Percentiles rank a stretch among this genome's conserved stretches.
These are phyloP conservation scores for Marasmius tenuissimus DNA, from an alignment of 1,284 basidiomycete genomes.

Conservation along the genomic window DNA sequence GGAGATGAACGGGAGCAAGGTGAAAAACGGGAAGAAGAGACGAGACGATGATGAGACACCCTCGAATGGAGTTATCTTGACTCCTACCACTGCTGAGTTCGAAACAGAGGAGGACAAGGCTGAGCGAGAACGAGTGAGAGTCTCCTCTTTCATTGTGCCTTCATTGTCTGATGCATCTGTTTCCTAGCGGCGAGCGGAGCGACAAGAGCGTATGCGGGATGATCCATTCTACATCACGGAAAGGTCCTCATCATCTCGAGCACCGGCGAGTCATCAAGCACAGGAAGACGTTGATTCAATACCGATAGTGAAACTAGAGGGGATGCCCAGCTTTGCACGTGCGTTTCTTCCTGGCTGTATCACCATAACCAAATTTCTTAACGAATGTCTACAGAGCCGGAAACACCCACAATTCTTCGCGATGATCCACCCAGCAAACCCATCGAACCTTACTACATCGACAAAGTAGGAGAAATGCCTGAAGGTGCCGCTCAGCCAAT, in stretches of 20 bases:
- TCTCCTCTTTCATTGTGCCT: not conserved
- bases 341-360: constrained; percentile 6
- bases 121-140: constrained; percentile 60
- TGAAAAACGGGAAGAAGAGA: constrained; percentile 56
- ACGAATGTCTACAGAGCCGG: not conserved
- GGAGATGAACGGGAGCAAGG: constrained; percentile 30
- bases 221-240: constrained; percentile 90
- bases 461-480: constrained; percentile 86
- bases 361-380: not conserved
- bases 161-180: not conserved
- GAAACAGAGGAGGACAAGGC: constrained; percentile 59
- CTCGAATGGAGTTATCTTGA: constrained; percentile 29
- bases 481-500: constrained; percentile 42
- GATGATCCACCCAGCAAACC: constrained; percentile 32
- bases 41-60: constrained; percentile 31
- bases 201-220: constrained; percentile 71
- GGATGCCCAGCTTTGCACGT: constrained; percentile 48
- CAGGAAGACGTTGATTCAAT: constrained; percentile 78
- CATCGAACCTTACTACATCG: constrained; percentile 55
- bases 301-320: constrained; percentile 81
- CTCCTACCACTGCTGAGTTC: constrained; percentile 34
- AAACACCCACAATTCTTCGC: constrained; percentile 34
- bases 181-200: constrained; percentile 68
- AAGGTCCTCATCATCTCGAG: constrained; percentile 36
- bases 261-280: constrained; percentile 24